Base-by-base conservation (phyloP, 495 filamentous ascomycete species). In the Lentithecium fluviatile region DNA sequence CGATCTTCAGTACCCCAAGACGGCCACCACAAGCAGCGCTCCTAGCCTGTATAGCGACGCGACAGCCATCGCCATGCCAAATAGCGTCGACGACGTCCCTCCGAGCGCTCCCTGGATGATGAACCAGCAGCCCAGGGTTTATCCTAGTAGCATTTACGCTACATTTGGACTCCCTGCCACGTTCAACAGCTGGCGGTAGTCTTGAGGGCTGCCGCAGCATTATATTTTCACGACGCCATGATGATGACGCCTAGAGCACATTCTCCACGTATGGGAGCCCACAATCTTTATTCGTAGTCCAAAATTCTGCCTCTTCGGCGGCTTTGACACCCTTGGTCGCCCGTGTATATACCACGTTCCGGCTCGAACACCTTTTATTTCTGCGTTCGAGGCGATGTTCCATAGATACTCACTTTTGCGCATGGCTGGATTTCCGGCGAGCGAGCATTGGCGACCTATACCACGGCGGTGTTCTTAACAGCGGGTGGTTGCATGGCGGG, bases 141-240 rank as follows among this genome's bases (percentile, higher is more conserved):
- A 32, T 10, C 29, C 29, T 32, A 32, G 29, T 10, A 32, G 29
- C 36, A 40, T 20, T 2, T 64, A 58, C 26, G 32, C 8, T 12
- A 46, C 46, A 26, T 29, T 59, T 26, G 34, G 34, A 19, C 32
- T 17, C 25, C 45, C 34, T n/a, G 52, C 51, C 26, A 6, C 24
- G 13, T 42, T 36, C 25, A 57, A 29, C 43, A 21, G 45, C 53
- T 63, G 60, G 60, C 21, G 21, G 10, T 61, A 55, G 42, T 37
- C 6, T 60, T 21, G 32, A 32, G 4, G 29, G 29, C n/a, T 21
- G 6, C 15, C 13, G 19, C 17, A n/a, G 21, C 45, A 17, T 20
- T n/a, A 43, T 32, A 19, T 26, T 53, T 55, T 67, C 36, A 68
- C 56, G 65, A 68, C 38, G 51, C 52, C 65, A 68, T 58, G 65